Evolutionary conservation across 345 rosid species (phyloP).

Genomic region (Passiflora organensis): DNA sequence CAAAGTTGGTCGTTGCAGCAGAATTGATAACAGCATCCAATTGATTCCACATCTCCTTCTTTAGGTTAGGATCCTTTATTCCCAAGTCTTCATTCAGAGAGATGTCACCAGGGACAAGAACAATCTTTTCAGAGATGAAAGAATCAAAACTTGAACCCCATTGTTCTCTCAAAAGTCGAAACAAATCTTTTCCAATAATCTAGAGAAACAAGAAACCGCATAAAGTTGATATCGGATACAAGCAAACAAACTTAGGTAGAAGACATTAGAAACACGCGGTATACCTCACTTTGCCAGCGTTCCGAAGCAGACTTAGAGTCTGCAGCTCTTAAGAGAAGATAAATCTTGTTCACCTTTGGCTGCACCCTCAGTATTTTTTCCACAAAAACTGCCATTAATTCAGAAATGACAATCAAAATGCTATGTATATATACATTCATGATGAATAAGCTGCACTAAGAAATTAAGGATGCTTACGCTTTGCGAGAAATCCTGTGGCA

Average conservation of each 20-base stretch:
- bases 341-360: conserved; percentile 22
- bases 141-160: conserved; percentile 16
- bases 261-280: not conserved
- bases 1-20: conserved; percentile 37
- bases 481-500: conserved; percentile 14
- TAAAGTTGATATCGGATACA: not conserved
- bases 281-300: conserved; percentile 18
- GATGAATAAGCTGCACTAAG: not conserved
- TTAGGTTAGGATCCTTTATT: conserved; percentile 15
- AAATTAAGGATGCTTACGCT: not conserved
- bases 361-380: conserved; percentile 24
- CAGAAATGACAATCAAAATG: not conserved
- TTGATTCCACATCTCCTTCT: conserved; percentile 17
- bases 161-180: conserved; percentile 25
- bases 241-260: not conserved
- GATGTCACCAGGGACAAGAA: conserved; percentile 26
- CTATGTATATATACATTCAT: too few relatives aligned
- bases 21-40: conserved; percentile 24
- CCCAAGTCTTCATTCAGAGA: conserved; percentile 16
- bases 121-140: conserved; percentile 24
- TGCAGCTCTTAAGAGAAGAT: conserved; percentile 21
- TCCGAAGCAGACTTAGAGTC: conserved; percentile 13
- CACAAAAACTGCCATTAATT: conserved; percentile 23
- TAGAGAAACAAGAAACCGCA: not conserved
- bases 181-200: conserved; percentile 31